Evolutionary conservation across 169 alveolate species (phyloP).

Genomic region (Plasmodium vinckei): DNA sequence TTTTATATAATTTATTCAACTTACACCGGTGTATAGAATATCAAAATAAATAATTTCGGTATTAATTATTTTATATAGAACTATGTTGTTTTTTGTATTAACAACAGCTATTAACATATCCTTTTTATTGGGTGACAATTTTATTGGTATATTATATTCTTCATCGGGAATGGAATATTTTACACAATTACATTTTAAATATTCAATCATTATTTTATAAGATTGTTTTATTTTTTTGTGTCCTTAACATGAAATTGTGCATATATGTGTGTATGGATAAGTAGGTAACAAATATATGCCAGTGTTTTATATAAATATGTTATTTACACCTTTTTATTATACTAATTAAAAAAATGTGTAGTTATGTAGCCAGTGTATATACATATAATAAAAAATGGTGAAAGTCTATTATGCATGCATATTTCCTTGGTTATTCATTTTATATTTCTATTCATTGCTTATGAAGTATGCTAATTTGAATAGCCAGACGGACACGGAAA

Average conservation of each 20-base stretch:
- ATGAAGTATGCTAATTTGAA: no score
- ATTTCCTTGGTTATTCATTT: no score
- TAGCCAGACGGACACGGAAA: no score
- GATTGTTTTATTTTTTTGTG: neutral
- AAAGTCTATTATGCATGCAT: no score
- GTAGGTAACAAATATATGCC: neutral
- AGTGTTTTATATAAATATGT: neutral
- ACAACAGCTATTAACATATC: slow-evolving; percentile 52
- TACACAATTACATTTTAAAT: slow-evolving; percentile 48
- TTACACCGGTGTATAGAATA: slow-evolving; percentile 38
- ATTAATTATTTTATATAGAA: slow-evolving; percentile 33
- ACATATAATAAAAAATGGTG: neutral
- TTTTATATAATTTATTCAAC: slow-evolving; percentile 5
- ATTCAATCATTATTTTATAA: slow-evolving; percentile 24
- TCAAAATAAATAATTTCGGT: slow-evolving; percentile 19
- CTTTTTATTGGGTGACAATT: slow-evolving; percentile 19
- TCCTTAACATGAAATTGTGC: neutral
- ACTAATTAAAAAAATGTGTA: neutral
- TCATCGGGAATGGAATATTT: slow-evolving; percentile 52
- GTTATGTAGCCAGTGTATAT: neutral
- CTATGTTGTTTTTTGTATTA: slow-evolving; percentile 21
- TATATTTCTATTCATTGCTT: no score
- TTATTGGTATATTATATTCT: slow-evolving; percentile 43
- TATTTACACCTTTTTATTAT: neutral
- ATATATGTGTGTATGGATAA: neutral